phyloP scores from a whole-genome alignment of 805 yeast genomes.

The Torulaspora microellipsoides region DNA sequence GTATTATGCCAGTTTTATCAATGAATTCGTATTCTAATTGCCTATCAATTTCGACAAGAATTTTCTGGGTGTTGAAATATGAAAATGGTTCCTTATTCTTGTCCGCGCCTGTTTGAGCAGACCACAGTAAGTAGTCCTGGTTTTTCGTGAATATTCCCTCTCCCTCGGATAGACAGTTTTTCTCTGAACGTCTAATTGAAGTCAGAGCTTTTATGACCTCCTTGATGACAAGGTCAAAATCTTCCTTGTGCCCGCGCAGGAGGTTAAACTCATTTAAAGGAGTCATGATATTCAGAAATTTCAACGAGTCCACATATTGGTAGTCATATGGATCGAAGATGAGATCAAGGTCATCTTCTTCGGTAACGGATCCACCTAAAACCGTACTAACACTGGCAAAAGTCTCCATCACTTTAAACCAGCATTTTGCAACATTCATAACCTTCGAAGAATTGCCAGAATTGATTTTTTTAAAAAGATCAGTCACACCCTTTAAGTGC shows the following conservation, averaged over 20 bases:
- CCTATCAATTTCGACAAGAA: constrained; percentile 32
- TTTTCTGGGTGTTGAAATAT: constrained; percentile 33
- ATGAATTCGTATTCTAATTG: constrained; percentile 35
- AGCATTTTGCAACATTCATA: constrained; percentile 35
- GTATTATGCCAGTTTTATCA: constrained; percentile 34
- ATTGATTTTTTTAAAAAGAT: constrained; percentile 33
- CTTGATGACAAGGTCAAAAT: constrained; percentile 34
- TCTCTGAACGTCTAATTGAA: constrained; percentile 23
- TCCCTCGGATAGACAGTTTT: constrained; percentile 19
- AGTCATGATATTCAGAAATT: constrained; percentile 34
- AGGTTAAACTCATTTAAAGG: constrained; percentile 35
- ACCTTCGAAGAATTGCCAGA: constrained; percentile 35
- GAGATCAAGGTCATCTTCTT: constrained; percentile 31
- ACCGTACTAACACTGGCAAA: constrained; percentile 36
- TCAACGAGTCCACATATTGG: constrained; percentile 35
- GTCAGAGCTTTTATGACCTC: constrained; percentile 34
- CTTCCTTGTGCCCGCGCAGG: constrained; percentile 36
- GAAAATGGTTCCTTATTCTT: constrained; percentile 22
- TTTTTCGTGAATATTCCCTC: constrained; percentile 25
- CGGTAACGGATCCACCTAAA: constrained; percentile 34
- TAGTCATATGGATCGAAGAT: constrained; percentile 34
- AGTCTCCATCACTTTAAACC: constrained; percentile 38
- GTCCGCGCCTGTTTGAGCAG: constrained; percentile 19
- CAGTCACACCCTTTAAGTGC: constrained; percentile 36
- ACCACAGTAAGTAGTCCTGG: constrained; percentile 29